phyloP scores from a whole-genome alignment of 345 rosid genomes.

The Moricandia moricandioides region DNA sequence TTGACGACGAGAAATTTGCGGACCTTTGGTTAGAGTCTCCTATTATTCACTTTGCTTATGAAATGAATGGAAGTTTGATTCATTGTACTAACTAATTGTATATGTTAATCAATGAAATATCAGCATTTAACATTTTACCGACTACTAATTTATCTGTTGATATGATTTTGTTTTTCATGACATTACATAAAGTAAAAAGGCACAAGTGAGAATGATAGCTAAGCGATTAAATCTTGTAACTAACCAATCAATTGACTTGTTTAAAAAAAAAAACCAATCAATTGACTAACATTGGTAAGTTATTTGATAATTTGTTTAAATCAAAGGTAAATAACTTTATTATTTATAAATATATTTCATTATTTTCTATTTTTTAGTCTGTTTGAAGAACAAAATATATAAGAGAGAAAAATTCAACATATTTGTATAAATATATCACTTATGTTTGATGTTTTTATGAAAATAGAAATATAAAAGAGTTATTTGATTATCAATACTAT shows the following conservation, averaged over 20 bases:
- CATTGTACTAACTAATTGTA: constrained; percentile 19
- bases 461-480: too few species aligned
- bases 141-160: not conserved
- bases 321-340: too few species aligned
- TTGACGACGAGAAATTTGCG: not conserved
- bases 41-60: not conserved
- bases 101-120: constrained; percentile 15
- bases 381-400: too few species aligned
- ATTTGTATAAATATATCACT: too few species aligned
- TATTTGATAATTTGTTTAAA: too few species aligned
- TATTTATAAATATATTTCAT: too few species aligned
- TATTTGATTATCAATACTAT: too few species aligned
- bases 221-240: not conserved
- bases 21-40: constrained; percentile 24
- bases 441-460: too few species aligned
- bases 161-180: not conserved
- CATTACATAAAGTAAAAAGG: not conserved
- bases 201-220: not conserved
- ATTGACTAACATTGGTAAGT: too few species aligned
- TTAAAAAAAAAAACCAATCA: too few species aligned
- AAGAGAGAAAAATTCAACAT: too few species aligned
- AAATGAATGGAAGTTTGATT: not conserved
- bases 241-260: not conserved
- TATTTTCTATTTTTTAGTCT: too few species aligned
- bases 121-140: not conserved